Evolutionary conservation across 805 yeast genomes (phyloP).

Genomic region (Hanseniaspora clermontiae): DNA sequence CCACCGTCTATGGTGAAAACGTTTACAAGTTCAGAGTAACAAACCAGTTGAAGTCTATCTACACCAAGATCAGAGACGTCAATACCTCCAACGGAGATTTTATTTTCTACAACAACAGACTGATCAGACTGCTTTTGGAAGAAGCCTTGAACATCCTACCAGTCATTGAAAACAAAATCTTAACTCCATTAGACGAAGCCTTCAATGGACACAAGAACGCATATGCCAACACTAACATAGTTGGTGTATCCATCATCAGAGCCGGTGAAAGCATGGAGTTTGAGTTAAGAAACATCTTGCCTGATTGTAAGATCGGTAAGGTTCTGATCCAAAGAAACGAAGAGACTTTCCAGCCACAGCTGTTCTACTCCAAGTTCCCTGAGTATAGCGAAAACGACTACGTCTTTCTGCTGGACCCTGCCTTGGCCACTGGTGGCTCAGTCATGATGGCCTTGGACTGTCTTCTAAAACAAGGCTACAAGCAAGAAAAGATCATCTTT

Average conservation of each 20-base stretch:
- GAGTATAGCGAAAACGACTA: constrained; percentile 79
- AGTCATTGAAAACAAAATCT: constrained; percentile 52
- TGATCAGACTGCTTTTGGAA: constrained; percentile 85
- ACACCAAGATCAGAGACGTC: constrained; percentile 78
- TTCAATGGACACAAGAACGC: constrained; percentile 68
- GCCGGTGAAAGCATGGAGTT: constrained; percentile 99
- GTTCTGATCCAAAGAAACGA: constrained; percentile 95
- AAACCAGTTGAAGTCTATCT: constrained; percentile 75
- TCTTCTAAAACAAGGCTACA: constrained; percentile 72
- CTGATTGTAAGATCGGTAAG: constrained; percentile 92
- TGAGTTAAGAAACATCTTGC: constrained; percentile 92
- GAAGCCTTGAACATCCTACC: constrained; percentile 92
- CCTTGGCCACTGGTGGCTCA: constrained; percentile 98
- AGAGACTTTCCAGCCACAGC: constrained; percentile 86
- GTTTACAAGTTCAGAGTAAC: constrained; percentile 72
- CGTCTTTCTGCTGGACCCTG: constrained; percentile 86
- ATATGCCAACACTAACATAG: constrained; percentile 56
- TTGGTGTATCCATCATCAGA: constrained; percentile 95
- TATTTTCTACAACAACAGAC: constrained; percentile 88
- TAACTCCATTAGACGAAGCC: constrained; percentile 62
- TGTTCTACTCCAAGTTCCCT: constrained; percentile 89
- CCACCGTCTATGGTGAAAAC: constrained; percentile 21
- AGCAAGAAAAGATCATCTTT: constrained; percentile 74
- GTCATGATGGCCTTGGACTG: constrained; percentile 97
- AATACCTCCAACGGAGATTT: constrained; percentile 79